Percentiles rank a stretch among this genome's conserved stretches.
Evolutionary conservation across 345 rosid species (phyloP).

Genomic region (Fremontodendron californicum): DNA sequence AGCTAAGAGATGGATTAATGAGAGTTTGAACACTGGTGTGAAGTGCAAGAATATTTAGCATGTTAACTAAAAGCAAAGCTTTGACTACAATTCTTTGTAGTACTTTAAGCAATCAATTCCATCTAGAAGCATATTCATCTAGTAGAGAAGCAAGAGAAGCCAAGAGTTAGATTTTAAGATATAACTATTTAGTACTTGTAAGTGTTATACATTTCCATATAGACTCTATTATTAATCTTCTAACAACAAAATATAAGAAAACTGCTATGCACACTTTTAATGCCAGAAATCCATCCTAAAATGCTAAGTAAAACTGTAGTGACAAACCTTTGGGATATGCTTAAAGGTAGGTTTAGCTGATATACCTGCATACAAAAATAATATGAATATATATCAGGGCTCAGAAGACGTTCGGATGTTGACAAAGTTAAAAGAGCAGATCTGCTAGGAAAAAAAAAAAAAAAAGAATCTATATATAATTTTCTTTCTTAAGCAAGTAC

Average conservation of each 20-base stretch:
- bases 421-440: constrained; percentile 8
- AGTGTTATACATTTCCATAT: not conserved
- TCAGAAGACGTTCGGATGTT: not conserved
- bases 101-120: not conserved
- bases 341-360: constrained; percentile 61
- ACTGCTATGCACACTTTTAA: not conserved
- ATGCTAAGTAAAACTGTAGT: not conserved
- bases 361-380: constrained; percentile 49
- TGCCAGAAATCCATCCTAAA: not conserved
- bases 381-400: constrained; percentile 16
- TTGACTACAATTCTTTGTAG: not conserved
- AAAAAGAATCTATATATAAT: constrained; percentile 12
- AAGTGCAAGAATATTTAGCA: not conserved
- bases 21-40: not conserved
- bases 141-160: not conserved
- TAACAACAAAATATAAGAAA: not conserved
- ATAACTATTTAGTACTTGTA: not conserved
- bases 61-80: constrained; percentile 7
- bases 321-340: constrained; percentile 88
- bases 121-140: not conserved
- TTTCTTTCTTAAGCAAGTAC: constrained; percentile 17
- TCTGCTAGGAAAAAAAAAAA: not conserved
- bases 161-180: not conserved
- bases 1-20: not conserved
- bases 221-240: not conserved